Evolutionary conservation across 371 early-diverging fungal genomes (phyloP).

Genomic region (Catenaria anguillulae): DNA sequence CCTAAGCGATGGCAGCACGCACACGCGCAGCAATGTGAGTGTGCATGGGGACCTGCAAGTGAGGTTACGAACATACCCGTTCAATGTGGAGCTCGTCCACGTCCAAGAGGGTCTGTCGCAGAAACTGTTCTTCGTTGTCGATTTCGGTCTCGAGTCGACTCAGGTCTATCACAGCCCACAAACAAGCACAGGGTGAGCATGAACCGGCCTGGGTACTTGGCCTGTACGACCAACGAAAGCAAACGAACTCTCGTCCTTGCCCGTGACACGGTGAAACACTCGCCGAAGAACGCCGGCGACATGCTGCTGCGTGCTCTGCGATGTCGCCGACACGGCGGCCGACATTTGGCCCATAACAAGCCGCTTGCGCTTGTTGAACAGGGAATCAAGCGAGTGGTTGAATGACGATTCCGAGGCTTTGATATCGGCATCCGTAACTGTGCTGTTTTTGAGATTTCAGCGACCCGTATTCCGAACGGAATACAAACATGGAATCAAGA

Average conservation of each 20-base stretch:
- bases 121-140: constrained; percentile 42
- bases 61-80: too few relatives aligned
- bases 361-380: constrained; percentile 41
- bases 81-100: constrained; percentile 44
- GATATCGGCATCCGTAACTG: constrained; percentile 37
- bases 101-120: constrained; percentile 39
- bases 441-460: too few relatives aligned
- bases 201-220: too few relatives aligned
- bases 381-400: constrained; percentile 38
- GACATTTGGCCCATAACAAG: constrained; percentile 24
- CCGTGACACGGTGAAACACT: constrained; percentile 21
- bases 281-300: constrained; percentile 27
- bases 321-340: constrained; percentile 35
- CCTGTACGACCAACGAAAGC: too few relatives aligned
- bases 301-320: constrained; percentile 40
- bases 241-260: constrained; percentile 22
- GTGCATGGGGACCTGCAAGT: too few relatives aligned
- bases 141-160: constrained; percentile 32
- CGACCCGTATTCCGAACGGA: too few relatives aligned
- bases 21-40: too few relatives aligned
- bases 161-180: too few relatives aligned
- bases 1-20: constrained; percentile 22
- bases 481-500: too few relatives aligned
- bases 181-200: too few relatives aligned
- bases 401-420: constrained; percentile 40